Conservation (phyloP, 2,329 filamentous ascomycete genomes). For the Colletotrichum spinosum region DNA sequence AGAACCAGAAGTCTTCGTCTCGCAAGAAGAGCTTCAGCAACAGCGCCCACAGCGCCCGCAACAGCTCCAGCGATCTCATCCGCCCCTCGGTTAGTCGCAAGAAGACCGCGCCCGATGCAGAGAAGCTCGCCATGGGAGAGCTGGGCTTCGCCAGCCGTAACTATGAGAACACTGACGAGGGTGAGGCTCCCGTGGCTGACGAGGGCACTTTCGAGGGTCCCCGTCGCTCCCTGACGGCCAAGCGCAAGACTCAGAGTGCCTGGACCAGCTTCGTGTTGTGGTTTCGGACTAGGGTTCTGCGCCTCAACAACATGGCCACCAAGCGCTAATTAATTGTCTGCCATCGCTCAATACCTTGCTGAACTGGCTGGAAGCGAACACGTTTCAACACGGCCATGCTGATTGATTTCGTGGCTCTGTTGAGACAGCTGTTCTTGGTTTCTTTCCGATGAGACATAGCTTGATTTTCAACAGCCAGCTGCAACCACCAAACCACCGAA, state of each 20-base stretch:
- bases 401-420: no score
- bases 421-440: no score
- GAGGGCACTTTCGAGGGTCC: constrained; percentile 57
- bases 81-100: constrained; percentile 45
- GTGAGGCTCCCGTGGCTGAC: constrained; percentile 51
- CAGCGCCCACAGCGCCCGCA: constrained; percentile 45
- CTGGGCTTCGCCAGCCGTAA: constrained; percentile 55
- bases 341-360: neutral
- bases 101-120: constrained; percentile 44
- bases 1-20: constrained; percentile 40
- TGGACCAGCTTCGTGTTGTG: constrained; percentile 75
- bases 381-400: no score
- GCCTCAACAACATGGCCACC: constrained; percentile 44
- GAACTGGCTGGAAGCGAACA: no score
- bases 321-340: constrained; percentile 38
- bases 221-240: constrained; percentile 60
- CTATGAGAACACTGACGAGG: constrained; percentile 56
- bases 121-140: constrained; percentile 51
- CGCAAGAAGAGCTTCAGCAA: constrained; percentile 54
- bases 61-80: constrained; percentile 46
- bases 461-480: no score
- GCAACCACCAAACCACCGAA: no score
- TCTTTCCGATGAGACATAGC: no score
- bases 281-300: constrained; percentile 68
- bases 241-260: constrained; percentile 70